Conservation (phyloP, 1,284 basidiomycete species). For the Rhodotorula sp. region DNA sequence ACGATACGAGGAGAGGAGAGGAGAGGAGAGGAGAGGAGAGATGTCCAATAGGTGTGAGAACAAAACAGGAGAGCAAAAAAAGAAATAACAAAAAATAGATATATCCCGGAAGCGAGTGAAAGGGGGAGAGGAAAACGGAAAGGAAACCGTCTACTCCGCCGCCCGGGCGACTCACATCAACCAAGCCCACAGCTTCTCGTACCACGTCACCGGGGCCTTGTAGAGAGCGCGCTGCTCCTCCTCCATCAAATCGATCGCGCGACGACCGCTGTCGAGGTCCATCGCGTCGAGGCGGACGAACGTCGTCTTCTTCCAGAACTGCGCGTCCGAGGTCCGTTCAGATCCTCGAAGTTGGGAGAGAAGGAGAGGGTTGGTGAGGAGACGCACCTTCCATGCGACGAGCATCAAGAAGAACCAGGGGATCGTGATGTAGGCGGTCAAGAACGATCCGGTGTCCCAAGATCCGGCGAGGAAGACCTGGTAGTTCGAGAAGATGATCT, state of each 20-base stretch:
- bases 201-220: neutral
- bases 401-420: constrained; percentile 23
- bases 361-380: rapidly evolving
- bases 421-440: constrained; percentile 30
- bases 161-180: neutral
- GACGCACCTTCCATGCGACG: constrained; percentile 22
- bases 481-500: constrained; percentile 31
- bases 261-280: constrained; percentile 27
- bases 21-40: too few species aligned
- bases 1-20: too few species aligned
- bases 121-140: neutral
- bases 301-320: constrained; percentile 16
- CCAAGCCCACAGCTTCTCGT: neutral
- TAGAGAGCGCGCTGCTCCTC: constrained; percentile 21
- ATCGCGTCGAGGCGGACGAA: constrained; percentile 29
- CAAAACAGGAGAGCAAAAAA: too few species aligned
- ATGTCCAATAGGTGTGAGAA: too few species aligned
- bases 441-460: constrained; percentile 23
- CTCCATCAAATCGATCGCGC: constrained; percentile 29
- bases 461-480: constrained; percentile 25
- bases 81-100: too few species aligned
- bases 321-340: neutral
- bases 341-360: neutral
- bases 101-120: too few species aligned
- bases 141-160: neutral